Evolutionary conservation across 2,329 filamentous ascomycete genomes (phyloP).

Genomic region (Tolypocladium sp.): DNA sequence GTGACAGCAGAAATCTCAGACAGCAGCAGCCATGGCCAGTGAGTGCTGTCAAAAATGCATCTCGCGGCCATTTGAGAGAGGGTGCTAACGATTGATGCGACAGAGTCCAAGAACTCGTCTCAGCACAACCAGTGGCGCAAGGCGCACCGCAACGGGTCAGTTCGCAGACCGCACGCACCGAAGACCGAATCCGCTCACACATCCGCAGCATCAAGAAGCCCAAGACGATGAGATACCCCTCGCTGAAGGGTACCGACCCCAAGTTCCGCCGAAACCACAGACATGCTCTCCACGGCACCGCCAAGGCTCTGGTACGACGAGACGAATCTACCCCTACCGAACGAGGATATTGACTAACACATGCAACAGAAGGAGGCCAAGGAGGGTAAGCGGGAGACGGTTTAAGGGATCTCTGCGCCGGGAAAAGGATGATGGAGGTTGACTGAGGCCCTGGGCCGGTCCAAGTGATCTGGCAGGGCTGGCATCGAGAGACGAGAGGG

Average conservation of each 20-base stretch:
- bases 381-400: conserved; percentile 88
- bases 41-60: conserved; percentile 12
- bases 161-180: conserved; percentile 12
- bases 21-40: conserved; percentile 32
- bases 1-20: conserved; percentile 14
- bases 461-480: conserved; percentile 1
- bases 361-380: conserved; percentile 80
- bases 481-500: not conserved
- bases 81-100: not conserved
- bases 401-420: conserved; percentile 39
- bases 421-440: not conserved
- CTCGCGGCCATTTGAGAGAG: not conserved
- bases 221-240: conserved; percentile 97
- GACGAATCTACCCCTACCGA: conserved; percentile 11
- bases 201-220: conserved; percentile 96
- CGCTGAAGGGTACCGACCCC: conserved; percentile 95
- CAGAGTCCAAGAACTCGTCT: conserved; percentile 99
- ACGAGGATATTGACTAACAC: conserved; percentile 18
- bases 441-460: not conserved
- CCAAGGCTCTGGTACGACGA: conserved; percentile 81
- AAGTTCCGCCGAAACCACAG: conserved; percentile 99
- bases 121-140: conserved; percentile 98
- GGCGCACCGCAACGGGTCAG: conserved; percentile 98
- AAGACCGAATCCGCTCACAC: conserved; percentile 9
- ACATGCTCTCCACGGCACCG: conserved; percentile 98